Percentiles rank a stretch among this genome's conserved stretches.
These are phyloP conservation scores for Geranium rotundifolium DNA, from an alignment of 345 rosid genomes.

Conservation along the genomic window DNA sequence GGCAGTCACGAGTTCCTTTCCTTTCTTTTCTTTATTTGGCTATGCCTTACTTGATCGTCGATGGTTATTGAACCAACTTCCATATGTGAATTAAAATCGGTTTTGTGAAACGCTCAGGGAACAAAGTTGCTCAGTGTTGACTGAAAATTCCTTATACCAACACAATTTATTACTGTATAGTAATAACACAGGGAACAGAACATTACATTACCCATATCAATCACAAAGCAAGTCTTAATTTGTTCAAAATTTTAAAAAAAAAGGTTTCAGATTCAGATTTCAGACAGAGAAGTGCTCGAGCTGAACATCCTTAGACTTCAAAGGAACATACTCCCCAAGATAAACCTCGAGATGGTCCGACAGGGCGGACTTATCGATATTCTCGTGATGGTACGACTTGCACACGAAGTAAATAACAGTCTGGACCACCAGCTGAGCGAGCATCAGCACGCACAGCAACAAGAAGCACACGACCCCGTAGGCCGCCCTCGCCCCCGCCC, in stretches of 20 bases:
- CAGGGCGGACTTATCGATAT: constrained; percentile 37
- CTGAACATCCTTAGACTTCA: constrained; percentile 41
- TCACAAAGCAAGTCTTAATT: neutral
- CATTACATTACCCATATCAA: neutral
- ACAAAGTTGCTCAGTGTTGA: too few relatives aligned
- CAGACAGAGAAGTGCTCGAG: constrained; percentile 17
- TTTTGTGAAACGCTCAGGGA: too few relatives aligned
- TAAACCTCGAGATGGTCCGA: constrained; percentile 46
- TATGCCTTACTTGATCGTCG: too few relatives aligned
- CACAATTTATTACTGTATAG: too few relatives aligned
- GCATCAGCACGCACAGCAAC: constrained; percentile 22
- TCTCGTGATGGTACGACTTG: constrained; percentile 48
- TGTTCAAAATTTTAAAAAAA: neutral
- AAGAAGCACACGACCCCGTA: constrained; percentile 21
- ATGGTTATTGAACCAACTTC: too few relatives aligned
- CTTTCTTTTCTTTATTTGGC: too few relatives aligned
- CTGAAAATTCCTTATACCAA: too few relatives aligned
- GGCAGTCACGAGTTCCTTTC: too few relatives aligned
- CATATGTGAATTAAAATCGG: too few relatives aligned
- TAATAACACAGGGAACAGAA: too few relatives aligned
- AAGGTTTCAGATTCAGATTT: neutral
- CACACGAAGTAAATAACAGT: constrained; percentile 49
- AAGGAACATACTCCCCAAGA: constrained; percentile 38
- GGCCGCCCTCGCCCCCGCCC: constrained; percentile 10
- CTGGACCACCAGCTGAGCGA: constrained; percentile 30